Evolutionary conservation across 345 rosid genomes (phyloP).

Genomic region (Eucalyptus sp.): DNA sequence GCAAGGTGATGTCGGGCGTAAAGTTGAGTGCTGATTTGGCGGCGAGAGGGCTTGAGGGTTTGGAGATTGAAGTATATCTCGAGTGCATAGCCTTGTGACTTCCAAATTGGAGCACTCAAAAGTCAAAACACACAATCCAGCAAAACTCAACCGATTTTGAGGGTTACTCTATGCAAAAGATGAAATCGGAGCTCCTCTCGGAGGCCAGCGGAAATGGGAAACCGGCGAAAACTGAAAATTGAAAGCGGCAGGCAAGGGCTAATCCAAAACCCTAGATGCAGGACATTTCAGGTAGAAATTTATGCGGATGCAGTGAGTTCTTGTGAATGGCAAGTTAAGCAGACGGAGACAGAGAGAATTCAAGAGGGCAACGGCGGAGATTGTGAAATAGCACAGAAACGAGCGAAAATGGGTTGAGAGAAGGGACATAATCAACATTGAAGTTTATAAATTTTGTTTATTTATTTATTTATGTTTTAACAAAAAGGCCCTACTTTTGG

Average conservation of each 20-base stretch:
- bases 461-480: too few species aligned
- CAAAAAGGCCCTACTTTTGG: background rate
- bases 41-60: constrained; percentile 86
- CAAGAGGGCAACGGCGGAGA: background rate
- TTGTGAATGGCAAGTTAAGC: background rate
- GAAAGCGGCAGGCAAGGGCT: background rate
- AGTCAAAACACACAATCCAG: too few species aligned
- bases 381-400: background rate
- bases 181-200: background rate
- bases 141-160: background rate
- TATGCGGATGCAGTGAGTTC: background rate
- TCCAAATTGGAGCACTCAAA: too few species aligned
- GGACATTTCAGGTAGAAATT: background rate
- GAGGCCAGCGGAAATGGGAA: background rate
- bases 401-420: background rate
- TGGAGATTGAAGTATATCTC: constrained; percentile 97
- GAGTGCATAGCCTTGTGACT: constrained; percentile 71
- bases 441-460: background rate
- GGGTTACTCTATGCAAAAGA: background rate
- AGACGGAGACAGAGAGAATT: background rate
- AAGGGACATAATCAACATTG: background rate
- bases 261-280: background rate
- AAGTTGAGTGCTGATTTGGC: constrained; percentile 87
- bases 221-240: background rate
- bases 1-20: constrained; percentile 73